phyloP scores from a whole-genome alignment of 805 yeast genomes.

The Blastobotrys americana region DNA sequence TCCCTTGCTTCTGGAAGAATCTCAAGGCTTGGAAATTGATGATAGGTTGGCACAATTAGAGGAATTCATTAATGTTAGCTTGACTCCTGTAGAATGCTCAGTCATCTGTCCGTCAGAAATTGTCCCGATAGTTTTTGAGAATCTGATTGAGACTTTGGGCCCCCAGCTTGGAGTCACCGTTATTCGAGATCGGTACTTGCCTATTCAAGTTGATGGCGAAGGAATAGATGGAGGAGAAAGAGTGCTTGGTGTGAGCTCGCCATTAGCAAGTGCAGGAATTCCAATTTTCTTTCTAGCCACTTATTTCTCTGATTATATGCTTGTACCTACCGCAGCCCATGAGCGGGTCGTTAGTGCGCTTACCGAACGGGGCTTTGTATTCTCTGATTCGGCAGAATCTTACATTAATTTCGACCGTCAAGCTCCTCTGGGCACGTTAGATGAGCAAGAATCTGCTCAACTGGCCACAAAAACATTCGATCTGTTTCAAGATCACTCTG shows the following conservation, averaged over 20 bases:
- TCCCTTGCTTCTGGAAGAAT: constrained; percentile 7
- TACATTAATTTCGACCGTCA: constrained; percentile 27
- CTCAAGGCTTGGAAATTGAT: constrained; percentile 9
- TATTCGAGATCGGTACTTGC: constrained; percentile 40
- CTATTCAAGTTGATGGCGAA: constrained; percentile 54
- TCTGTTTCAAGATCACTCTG: constrained; percentile 26
- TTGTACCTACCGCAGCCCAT: constrained; percentile 44
- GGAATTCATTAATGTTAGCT: constrained; percentile 53
- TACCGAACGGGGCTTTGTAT: constrained; percentile 37
- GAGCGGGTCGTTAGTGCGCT: constrained; percentile 41
- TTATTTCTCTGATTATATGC: constrained; percentile 56
- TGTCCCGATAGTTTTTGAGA: constrained; percentile 35
- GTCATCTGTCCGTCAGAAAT: constrained; percentile 43
- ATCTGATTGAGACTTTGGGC: constrained; percentile 34
- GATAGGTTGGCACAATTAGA: constrained; percentile 23
- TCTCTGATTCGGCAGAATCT: constrained; percentile 40
- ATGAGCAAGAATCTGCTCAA: not conserved
- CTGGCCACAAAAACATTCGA: constrained; percentile 10
- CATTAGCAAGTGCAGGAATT: constrained; percentile 49
- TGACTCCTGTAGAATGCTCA: constrained; percentile 57
- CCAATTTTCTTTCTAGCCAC: constrained; percentile 56
- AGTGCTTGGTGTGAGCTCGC: constrained; percentile 50
- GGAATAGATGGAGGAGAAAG: constrained; percentile 45
- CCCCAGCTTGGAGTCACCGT: constrained; percentile 32
- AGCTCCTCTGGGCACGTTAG: constrained; percentile 6